Base-by-base conservation (phyloP, 2,329 filamentous ascomycete species). In the Botrytis sinoallii region DNA sequence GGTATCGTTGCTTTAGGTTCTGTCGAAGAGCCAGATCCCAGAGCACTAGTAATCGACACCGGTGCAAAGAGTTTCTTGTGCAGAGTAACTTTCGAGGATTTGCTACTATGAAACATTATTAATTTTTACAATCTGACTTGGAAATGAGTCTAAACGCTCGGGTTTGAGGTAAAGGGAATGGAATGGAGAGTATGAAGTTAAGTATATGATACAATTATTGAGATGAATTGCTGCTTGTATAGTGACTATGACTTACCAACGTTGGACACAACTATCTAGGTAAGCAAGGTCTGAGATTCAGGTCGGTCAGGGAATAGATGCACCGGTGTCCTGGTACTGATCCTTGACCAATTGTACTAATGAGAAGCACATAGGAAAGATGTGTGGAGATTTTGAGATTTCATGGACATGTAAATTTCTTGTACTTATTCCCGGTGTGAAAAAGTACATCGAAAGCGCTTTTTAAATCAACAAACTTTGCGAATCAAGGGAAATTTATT, bases 31-130 rank as follows among this genome's bases (percentile, higher is more conserved):
- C 60, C 59, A 64, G 38, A n/a, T 20, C 38, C 25, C 6, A n/a
- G 20, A 38, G 44, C 44, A 38, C 64, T 66, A 38, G 64, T 38
- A 66, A 66, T 66, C 0, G 64, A 48, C 4, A 66, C 64, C 1
- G 64, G 42, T 18, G 64, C 44, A 12, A 66, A 66, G 12, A 48
- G 32, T 38, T 66, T 66, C 22, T 66, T 66, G 8, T 66, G 44
- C 6, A 66, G 64, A 38, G 64, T 52, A 18, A 38, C 9, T 66
- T 66, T 66, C 4, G 44, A 52, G 16, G 44, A 25, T 18, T 66
- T 66, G 29, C 32, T 52, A 38, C 64, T 66, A 10, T 66, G 44
- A 18, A 52, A 66, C 32, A 66, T 66, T 22, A 1, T 52, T 10
- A 25, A n/a, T 18, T 25, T 18, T 5, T 20, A 20, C 6, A 18